phyloP scores from a whole-genome alignment of 225 moss, liverwort and hornwort species.

The Takakia lepidozioides region DNA sequence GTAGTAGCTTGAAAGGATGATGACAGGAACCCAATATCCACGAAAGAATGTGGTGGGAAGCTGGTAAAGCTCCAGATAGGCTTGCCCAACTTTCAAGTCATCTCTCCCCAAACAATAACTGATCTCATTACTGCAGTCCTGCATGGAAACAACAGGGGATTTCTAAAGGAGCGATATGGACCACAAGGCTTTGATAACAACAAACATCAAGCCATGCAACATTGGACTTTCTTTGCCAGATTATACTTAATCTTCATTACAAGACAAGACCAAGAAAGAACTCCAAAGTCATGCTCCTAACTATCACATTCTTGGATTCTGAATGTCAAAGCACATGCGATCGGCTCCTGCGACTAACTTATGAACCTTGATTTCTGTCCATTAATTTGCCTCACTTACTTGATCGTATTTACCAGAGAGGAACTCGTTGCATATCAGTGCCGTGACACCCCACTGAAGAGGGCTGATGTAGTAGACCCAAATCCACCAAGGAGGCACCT shows the following conservation, averaged over 20 bases:
- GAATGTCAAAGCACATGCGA: too few species aligned
- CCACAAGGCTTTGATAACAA: too few species aligned
- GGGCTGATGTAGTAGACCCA: slow-evolving; percentile 91
- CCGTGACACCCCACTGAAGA: slow-evolving; percentile 87
- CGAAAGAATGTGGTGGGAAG: slow-evolving; percentile 60
- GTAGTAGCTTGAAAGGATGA: slow-evolving; percentile 52
- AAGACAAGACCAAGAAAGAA: neutral
- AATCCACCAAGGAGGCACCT: slow-evolving; percentile 86
- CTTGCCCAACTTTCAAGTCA: slow-evolving; percentile 61
- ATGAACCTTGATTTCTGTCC: neutral
- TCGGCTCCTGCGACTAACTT: neutral
- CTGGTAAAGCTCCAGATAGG: slow-evolving; percentile 72
- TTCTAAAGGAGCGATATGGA: too few species aligned
- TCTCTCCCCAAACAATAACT: slow-evolving; percentile 50
- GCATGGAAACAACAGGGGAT: too few species aligned
- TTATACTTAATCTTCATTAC: neutral
- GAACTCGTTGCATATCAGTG: slow-evolving; percentile 83
- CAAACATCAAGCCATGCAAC: too few species aligned
- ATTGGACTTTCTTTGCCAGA: too few species aligned
- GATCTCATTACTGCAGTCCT: slow-evolving; percentile 60
- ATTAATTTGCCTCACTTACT: slow-evolving; percentile 38
- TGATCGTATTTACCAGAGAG: slow-evolving; percentile 62
- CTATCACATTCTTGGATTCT: too few species aligned
- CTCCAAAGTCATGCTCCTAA: too few species aligned
- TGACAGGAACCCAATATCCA: slow-evolving; percentile 66